These are phyloP conservation scores for Exsudoporus floridanus DNA, from an alignment of 1,284 basidiomycete genomes.

Conservation along the genomic window DNA sequence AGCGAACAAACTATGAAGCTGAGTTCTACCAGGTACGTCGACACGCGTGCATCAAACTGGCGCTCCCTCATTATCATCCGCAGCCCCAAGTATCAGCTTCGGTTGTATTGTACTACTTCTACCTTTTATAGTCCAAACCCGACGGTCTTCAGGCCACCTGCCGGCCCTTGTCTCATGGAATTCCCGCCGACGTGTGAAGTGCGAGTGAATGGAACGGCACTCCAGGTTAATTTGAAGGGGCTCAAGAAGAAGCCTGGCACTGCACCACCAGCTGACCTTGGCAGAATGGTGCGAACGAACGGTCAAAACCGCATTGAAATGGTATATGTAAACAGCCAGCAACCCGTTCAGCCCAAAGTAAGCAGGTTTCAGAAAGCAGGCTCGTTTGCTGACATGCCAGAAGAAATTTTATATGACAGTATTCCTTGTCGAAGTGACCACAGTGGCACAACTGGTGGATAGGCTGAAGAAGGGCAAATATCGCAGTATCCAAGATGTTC, in stretches of 20 bases:
- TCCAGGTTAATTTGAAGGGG: constrained; percentile 83
- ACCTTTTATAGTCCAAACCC: constrained; percentile 64
- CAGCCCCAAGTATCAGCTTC: constrained; percentile 76
- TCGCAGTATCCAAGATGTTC: constrained; percentile 64
- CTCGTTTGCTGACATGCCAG: constrained; percentile 42
- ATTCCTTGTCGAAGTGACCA: constrained; percentile 76
- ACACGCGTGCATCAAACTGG: constrained; percentile 4
- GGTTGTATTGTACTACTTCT: constrained; percentile 91
- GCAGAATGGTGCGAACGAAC: constrained; percentile 53
- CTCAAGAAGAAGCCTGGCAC: constrained; percentile 97
- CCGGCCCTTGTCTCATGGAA: constrained; percentile 73
- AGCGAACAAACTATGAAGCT: constrained; percentile 65
- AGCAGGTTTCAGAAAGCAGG: constrained; percentile 10
- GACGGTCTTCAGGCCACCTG: constrained; percentile 51
- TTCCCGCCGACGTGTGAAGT: constrained; percentile 92
- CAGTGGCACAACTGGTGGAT: constrained; percentile 65
- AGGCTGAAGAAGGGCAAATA: constrained; percentile 67
- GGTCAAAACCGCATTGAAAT: constrained; percentile 75
- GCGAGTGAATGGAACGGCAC: constrained; percentile 69
- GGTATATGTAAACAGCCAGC: constrained; percentile 88
- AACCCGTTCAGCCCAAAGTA: constrained; percentile 70
- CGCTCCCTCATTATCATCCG: constrained; percentile 10
- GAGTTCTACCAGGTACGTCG: constrained; percentile 46
- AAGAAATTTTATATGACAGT: constrained; percentile 89
- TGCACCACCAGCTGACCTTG: constrained; percentile 86